Conservation (phyloP, 495 filamentous ascomycete species). For the Aspergillus avenaceus region DNA sequence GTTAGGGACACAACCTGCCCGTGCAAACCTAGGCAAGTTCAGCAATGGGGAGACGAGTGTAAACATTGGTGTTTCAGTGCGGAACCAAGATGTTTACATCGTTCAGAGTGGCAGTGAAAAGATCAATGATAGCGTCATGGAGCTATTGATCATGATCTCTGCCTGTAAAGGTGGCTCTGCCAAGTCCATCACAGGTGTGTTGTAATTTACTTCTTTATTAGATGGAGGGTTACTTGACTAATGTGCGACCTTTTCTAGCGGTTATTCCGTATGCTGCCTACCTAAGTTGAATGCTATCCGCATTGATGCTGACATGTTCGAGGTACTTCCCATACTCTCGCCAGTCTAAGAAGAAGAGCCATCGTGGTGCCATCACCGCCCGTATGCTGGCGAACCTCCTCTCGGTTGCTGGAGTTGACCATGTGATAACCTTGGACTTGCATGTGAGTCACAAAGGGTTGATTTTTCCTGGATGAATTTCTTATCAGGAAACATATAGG, state of each 20-base stretch:
- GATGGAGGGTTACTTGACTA: slow-evolving; percentile 19
- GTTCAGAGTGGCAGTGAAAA: slow-evolving; percentile 93
- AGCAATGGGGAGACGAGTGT: slow-evolving; percentile 95
- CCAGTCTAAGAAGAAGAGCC: slow-evolving; percentile 98
- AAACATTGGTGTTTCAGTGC: slow-evolving; percentile 85
- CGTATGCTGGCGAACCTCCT: slow-evolving; percentile 96
- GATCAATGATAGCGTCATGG: slow-evolving; percentile 99
- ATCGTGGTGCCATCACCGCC: slow-evolving; percentile 92
- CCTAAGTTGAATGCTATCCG: slow-evolving; percentile 28
- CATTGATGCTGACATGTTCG: slow-evolving; percentile 43
- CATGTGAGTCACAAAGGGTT: slow-evolving; percentile 53
- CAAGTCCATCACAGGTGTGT: slow-evolving; percentile 91
- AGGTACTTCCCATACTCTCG: slow-evolving; percentile 97
- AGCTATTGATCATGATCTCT: slow-evolving; percentile 97
- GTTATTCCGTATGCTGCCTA: slow-evolving; percentile 71
- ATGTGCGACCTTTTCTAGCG: slow-evolving; percentile 47
- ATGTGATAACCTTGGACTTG: slow-evolving; percentile 95
- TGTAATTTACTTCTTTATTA: not conserved
- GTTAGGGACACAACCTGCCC: slow-evolving; percentile 60
- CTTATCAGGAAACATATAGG: slow-evolving; percentile 32
- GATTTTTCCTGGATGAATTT: slow-evolving; percentile 5
- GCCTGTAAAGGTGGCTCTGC: slow-evolving; percentile 97
- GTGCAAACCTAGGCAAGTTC: slow-evolving; percentile 65
- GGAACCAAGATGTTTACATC: slow-evolving; percentile 98
- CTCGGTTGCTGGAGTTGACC: slow-evolving; percentile 87